phyloP scores from a whole-genome alignment of 148 eudicot genomes.

The Heliosperma pusillum region DNA sequence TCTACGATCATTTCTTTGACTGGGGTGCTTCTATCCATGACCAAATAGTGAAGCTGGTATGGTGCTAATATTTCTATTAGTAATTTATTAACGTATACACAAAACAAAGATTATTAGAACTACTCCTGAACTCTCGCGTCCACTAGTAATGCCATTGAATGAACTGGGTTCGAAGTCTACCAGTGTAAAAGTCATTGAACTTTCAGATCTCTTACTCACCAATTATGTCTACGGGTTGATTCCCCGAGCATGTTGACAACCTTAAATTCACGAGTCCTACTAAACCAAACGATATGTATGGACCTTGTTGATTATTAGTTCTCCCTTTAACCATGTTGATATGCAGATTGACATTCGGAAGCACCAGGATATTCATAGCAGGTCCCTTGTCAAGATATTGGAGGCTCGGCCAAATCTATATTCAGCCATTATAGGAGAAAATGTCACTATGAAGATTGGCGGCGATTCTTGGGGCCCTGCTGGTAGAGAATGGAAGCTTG shows the following conservation, averaged over 20 bases:
- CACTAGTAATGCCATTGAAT: not conserved
- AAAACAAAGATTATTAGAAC: not conserved
- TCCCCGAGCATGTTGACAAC: no score
- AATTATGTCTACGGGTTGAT: no score
- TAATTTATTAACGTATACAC: not conserved
- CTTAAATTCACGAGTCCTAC: no score
- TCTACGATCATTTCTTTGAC: constrained; percentile 89
- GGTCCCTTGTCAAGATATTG: constrained; percentile 60
- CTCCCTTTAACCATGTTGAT: not conserved
- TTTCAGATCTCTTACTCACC: no score
- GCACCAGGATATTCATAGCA: constrained; percentile 58
- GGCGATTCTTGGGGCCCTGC: constrained; percentile 82
- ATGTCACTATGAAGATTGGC: constrained; percentile 84
- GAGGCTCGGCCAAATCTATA: constrained; percentile 85
- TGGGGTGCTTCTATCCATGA: constrained; percentile 72
- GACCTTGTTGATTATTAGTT: no score
- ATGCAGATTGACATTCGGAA: constrained; percentile 65
- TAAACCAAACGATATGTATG: no score
- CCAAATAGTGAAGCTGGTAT: constrained; percentile 87
- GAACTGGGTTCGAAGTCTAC: not conserved
- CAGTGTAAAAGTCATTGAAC: no score
- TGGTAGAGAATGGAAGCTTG: constrained; percentile 83
- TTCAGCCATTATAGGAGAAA: constrained; percentile 75
- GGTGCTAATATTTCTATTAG: not conserved
- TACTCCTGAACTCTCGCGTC: not conserved